Conservation (phyloP, 805 yeast genomes). For the Blastobotrys peoriensis region DNA sequence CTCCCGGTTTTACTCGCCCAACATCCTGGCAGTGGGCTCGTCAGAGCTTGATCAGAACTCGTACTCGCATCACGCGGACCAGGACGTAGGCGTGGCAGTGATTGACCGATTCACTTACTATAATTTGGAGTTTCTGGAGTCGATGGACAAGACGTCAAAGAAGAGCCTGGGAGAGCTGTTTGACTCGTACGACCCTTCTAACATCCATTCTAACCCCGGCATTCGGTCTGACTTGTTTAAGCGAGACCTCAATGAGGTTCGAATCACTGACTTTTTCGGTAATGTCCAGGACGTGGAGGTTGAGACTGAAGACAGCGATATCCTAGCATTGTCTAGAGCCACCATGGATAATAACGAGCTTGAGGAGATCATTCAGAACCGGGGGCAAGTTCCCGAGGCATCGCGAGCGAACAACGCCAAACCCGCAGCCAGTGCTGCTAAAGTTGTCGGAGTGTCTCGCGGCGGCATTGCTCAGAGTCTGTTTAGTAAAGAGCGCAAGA, state of each 20-base stretch:
- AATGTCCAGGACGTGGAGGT: conserved; percentile 74
- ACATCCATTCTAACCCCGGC: conserved; percentile 92
- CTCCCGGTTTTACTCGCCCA: conserved; percentile 85
- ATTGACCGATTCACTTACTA: conserved; percentile 94
- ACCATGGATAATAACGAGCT: background rate
- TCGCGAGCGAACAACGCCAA: background rate
- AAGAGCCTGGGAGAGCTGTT: conserved; percentile 77
- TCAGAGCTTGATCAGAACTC: conserved; percentile 83
- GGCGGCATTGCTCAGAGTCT: background rate
- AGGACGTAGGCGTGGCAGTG: conserved; percentile 95
- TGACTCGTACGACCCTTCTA: conserved; percentile 74
- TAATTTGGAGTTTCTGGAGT: conserved; percentile 82
- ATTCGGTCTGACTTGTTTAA: conserved; percentile 72
- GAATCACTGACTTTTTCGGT: conserved; percentile 91
- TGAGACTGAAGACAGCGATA: conserved; percentile 38
- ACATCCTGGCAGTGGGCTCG: conserved; percentile 88
- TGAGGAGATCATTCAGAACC: background rate
- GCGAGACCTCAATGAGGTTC: conserved; percentile 60
- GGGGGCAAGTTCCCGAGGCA: background rate
- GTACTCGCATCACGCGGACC: conserved; percentile 92
- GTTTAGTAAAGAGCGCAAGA: background rate
- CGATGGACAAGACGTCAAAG: conserved; percentile 67
- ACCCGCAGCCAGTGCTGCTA: background rate
- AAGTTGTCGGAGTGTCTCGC: background rate
- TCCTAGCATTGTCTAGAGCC: conserved; percentile 11